Base-by-base conservation (phyloP, 2,329 filamentous ascomycete species). In the Fusarium foetens region DNA sequence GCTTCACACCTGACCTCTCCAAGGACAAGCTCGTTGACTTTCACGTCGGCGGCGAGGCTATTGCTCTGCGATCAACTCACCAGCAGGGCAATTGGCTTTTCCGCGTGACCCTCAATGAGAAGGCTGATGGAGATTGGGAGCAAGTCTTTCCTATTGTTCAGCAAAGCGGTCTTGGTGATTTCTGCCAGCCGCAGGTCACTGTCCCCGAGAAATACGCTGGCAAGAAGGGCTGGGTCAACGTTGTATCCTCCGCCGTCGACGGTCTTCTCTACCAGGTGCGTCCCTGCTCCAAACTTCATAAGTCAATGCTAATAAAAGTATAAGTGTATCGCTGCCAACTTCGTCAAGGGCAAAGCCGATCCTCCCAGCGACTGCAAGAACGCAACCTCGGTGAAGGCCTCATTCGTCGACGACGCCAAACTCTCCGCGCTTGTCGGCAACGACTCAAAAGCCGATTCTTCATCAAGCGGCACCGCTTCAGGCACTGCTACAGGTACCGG, bases 191-290 rank as follows among this genome's bases (percentile, higher is more conserved):
- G 1, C 72, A 75, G 8, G 78, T 91, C 43, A 83, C 81, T 3
- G 82, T 87, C 0, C 87, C 88, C 0, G 79, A 81, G 31, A 81
- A 80, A n/a, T 89, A 83, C 75, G 84, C 82, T 5, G 89, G 89
- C 41, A 82, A 86, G 76, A 86, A 86, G 79, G 89, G 88, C 23
- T 80, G 90, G 21, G 75, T 91, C 8, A 80, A 85, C 46, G 79
- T 91, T 35, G 85, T 87, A 1, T 84, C 83, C 27, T 81, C 86
- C 25, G 88, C 85, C 0, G 80, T 84, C 1, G 89, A 91, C 66
- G 89, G 89, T 6, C 68, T 87, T 21, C 79, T 90, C 10, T 91
- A 85, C 76, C 86, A 89, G 83, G 88, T 90, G 79, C 58, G 82
- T 54, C 53, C n/a, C 4, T 5, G 27, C 25, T 13, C 8, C 14